Evolutionary conservation across 2,329 filamentous ascomycete genomes (phyloP).

Genomic region (Colletotrichum sp.): DNA sequence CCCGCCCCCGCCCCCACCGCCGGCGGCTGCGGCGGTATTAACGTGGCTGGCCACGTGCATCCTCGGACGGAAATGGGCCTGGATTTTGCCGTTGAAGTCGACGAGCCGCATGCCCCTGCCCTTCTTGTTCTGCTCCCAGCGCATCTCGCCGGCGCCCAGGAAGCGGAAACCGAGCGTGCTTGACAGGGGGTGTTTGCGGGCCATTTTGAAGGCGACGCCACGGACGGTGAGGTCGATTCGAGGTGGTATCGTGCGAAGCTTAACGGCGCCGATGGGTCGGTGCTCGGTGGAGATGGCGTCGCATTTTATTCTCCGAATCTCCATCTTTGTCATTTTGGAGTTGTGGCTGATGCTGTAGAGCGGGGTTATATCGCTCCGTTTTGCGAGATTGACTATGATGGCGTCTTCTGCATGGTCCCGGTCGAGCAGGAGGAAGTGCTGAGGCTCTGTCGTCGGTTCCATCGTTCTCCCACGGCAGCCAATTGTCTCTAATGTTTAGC

Average conservation of each 20-base stretch:
- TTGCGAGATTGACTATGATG: neutral
- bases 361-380: neutral
- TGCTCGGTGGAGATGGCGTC: neutral
- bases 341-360: constrained; percentile 7
- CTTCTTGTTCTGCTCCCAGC: constrained; percentile 6
- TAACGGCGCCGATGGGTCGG: constrained; percentile 1
- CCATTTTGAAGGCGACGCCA: constrained; percentile 13
- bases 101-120: constrained; percentile 10
- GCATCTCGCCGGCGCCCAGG: constrained; percentile 6
- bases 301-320: neutral
- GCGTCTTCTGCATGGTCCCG: neutral
- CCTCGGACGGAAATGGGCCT: constrained; percentile 3
- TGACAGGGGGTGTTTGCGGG: constrained; percentile 8
- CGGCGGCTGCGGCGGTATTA: neutral
- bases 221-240: constrained; percentile 9
- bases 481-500: neutral
- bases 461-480: neutral
- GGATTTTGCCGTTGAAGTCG: constrained; percentile 13
- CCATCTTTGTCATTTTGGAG: constrained; percentile 13
- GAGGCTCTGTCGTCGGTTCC: neutral
- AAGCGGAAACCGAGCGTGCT: constrained; percentile 11
- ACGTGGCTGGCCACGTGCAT: neutral
- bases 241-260: constrained; percentile 6
- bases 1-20: neutral
- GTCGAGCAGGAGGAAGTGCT: neutral